These are phyloP conservation scores for Sclerotinia nivalis DNA, from an alignment of 2,329 filamentous ascomycete species.

Conservation along the genomic window DNA sequence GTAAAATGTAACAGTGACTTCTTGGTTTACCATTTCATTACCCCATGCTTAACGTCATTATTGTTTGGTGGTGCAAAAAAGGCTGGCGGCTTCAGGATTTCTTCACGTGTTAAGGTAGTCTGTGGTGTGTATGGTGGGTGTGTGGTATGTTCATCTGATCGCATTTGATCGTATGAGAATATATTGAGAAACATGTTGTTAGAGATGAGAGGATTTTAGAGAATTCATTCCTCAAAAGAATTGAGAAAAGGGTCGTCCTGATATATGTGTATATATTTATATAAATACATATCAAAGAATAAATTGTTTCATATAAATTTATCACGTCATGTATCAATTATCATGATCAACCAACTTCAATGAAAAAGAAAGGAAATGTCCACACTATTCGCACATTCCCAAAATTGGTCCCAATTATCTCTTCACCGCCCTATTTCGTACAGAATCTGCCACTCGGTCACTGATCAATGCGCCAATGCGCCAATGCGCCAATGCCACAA, in stretches of 20 bases:
- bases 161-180: not conserved
- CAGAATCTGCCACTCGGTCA: not conserved
- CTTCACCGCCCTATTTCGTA: not conserved
- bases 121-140: not conserved
- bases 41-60: not conserved
- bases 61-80: not conserved
- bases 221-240: not conserved
- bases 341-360: not conserved
- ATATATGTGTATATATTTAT: not conserved
- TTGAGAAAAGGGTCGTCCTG: not conserved
- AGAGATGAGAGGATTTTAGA: not conserved
- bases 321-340: not conserved
- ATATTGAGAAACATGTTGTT: not conserved
- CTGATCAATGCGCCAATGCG: not conserved
- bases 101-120: constrained; percentile 7
- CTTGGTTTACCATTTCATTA: not conserved
- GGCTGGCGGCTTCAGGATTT: not conserved
- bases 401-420: constrained; percentile 3
- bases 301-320: not conserved
- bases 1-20: not conserved
- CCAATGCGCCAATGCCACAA: not conserved
- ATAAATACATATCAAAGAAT: not conserved
- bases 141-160: not conserved
- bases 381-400: not conserved
- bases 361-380: not conserved